Base-by-base conservation (phyloP, 163 green algal genomes). In the Trebouxiophyceae sp. region DNA sequence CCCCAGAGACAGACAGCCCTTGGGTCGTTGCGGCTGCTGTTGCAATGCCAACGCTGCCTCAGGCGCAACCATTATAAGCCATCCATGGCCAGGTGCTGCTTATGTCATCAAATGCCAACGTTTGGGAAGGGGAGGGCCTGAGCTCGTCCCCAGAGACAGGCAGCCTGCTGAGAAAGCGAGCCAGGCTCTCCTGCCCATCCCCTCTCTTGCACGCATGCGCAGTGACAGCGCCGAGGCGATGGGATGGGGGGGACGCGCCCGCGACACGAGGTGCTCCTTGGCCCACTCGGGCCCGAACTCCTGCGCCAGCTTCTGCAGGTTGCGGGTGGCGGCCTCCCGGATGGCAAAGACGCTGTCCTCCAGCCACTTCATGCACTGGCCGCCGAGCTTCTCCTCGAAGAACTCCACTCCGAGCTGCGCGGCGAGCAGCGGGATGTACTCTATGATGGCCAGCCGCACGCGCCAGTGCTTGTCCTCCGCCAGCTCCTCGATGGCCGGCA, bases 391-490 rank as follows among this genome's bases (percentile, higher is more conserved):
- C 55, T 92, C 82, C 75, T 90, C 69, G 55, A 93, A 98, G 45
- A 97, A 96, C 44, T 96, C 82, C 7, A 86, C 69, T 19, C 95
- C 95, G 34, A 99, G 85, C 82, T 99, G 91, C 26, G 69, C 78
- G 30, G 94, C 95, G 62, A 99, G 82, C 69, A 99, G 74, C 5
- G 95, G 95, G 44, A 98, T 93, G 83, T 99, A 95, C 73, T 95
- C 83, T 67, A 99, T 96, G 72, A 99, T 97, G 16, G 95, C 95
- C 60, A 98, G 80, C 45, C 95, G 81, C 70, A 99, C 93, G 31
- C 95, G 87, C 95, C 95, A 99, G 74, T 98, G 91, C 72, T 91
- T 90, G 83, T 99, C 95, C 66, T 95, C 88, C 5, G 94, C 90
- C 27, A 99, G 83, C 67, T 97, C 92, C 72, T 97, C 87, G 47